Conservation (phyloP, 1,284 basidiomycete genomes). For the Meira nashicola region DNA sequence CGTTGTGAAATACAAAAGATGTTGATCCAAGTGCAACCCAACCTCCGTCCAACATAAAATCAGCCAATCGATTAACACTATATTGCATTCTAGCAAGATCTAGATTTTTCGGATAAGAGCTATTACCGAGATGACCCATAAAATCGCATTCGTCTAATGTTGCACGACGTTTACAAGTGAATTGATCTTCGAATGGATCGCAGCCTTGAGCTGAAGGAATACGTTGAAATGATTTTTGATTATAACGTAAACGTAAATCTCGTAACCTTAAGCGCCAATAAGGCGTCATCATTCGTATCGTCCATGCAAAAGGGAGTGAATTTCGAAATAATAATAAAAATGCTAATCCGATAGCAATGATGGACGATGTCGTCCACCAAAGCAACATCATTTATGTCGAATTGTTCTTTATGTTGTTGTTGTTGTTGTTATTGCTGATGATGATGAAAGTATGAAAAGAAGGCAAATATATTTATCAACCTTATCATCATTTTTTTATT, state of each 20-base stretch:
- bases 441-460: too few relatives aligned
- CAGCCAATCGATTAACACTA: slow-evolving; percentile 15
- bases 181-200: neutral
- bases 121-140: slow-evolving; percentile 5
- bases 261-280: neutral
- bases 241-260: neutral
- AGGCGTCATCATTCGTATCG: neutral
- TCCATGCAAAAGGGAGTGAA: neutral
- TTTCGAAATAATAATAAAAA: neutral
- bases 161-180: neutral
- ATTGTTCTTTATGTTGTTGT: too few relatives aligned
- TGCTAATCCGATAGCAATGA: neutral
- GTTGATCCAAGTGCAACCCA: slow-evolving; percentile 29
- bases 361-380: too few relatives aligned
- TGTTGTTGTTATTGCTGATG: too few relatives aligned
- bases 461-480: too few relatives aligned
- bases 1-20: slow-evolving; percentile 30
- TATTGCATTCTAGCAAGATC: neutral
- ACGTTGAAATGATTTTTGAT: neutral
- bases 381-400: too few relatives aligned
- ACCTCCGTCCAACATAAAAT: slow-evolving; percentile 22
- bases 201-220: neutral
- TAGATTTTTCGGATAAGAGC: neutral
- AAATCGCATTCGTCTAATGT: slow-evolving; percentile 4
- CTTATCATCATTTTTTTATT: too few relatives aligned